A percentile compares a stretch with the other conserved stretches of the same genome.
phyloP scores from a whole-genome alignment of 176 grass and related monocot genomes.

The Musa troglodytarum region DNA sequence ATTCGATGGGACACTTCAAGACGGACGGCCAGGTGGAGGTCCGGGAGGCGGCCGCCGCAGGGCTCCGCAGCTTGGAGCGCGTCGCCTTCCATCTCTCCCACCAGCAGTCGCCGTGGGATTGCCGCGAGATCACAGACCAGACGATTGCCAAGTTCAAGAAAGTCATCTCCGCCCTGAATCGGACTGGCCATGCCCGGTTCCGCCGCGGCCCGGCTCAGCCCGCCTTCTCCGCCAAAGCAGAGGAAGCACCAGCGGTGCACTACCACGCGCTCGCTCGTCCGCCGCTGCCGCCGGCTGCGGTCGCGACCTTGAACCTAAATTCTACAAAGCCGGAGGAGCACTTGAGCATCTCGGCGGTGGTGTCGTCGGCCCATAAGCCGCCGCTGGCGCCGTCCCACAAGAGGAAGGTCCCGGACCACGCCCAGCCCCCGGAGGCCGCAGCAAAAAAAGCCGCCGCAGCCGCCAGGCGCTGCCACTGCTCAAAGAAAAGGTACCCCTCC shows the following conservation, averaged over 20 bases:
- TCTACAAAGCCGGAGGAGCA: slow-evolving; percentile 60
- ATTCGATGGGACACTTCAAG: slow-evolving; percentile 43
- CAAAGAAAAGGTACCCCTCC: slow-evolving; percentile 4
- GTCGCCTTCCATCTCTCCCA: slow-evolving; percentile 54
- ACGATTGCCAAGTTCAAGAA: slow-evolving; percentile 75
- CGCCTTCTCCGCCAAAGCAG: not conserved
- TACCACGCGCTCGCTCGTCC: not conserved
- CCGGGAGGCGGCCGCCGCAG: slow-evolving; percentile 58
- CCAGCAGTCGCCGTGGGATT: slow-evolving; percentile 27
- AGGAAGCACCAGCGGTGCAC: not conserved
- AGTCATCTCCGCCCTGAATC: slow-evolving; percentile 88
- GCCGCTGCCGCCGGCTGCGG: not conserved
- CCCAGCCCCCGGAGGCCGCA: not conserved
- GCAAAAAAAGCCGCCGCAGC: slow-evolving; percentile 32
- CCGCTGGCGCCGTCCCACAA: not conserved
- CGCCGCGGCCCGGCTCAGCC: slow-evolving; percentile 32
- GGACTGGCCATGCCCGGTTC: slow-evolving; percentile 91
- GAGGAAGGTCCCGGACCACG: not conserved
- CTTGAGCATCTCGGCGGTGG: slow-evolving; percentile 41
- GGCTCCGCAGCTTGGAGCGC: slow-evolving; percentile 62
- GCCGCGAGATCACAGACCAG: slow-evolving; percentile 76
- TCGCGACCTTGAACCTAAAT: slow-evolving; percentile 47
- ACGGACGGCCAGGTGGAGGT: slow-evolving; percentile 58
- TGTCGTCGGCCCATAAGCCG: slow-evolving; percentile 47
- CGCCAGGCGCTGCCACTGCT: slow-evolving; percentile 27